Conservation (phyloP, 495 filamentous ascomycete species). For the Penicillium salamii region DNA sequence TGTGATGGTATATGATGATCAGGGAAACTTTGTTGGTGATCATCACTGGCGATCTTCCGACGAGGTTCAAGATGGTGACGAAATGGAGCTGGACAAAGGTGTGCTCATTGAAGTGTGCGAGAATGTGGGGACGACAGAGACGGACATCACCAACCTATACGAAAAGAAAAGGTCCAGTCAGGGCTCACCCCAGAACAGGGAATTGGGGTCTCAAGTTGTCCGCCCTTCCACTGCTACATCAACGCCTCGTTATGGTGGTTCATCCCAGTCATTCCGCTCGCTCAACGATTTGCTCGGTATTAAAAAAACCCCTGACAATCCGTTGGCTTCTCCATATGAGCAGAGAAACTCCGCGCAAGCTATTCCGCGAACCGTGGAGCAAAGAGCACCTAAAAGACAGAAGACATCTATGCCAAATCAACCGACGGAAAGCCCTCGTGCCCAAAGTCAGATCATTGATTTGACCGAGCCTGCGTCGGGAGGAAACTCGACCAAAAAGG, state of each 20-base stretch:
- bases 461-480: slow-evolving; percentile 9
- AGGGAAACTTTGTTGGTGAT: slow-evolving; percentile 79
- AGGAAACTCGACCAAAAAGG: not conserved
- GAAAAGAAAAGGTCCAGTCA: slow-evolving; percentile 53
- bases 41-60: slow-evolving; percentile 71
- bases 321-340: slow-evolving; percentile 51
- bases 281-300: slow-evolving; percentile 58
- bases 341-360: slow-evolving; percentile 21
- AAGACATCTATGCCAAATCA: slow-evolving; percentile 22
- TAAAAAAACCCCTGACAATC: slow-evolving; percentile 46
- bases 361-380: slow-evolving; percentile 4
- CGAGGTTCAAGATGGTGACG: slow-evolving; percentile 71
- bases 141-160: slow-evolving; percentile 71
- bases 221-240: slow-evolving; percentile 12
- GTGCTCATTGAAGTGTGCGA: slow-evolving; percentile 79
- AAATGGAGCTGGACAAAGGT: slow-evolving; percentile 74
- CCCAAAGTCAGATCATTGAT: slow-evolving; percentile 19
- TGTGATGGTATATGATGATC: slow-evolving; percentile 84
- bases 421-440: not conserved
- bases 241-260: slow-evolving; percentile 22
- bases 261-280: slow-evolving; percentile 43
- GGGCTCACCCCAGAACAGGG: slow-evolving; percentile 21
- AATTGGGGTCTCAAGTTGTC: slow-evolving; percentile 8
- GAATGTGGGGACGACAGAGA: slow-evolving; percentile 63
- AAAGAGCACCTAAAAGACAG: slow-evolving; percentile 48